Percentiles rank a stretch among this genome's conserved stretches.
Evolutionary conservation across 805 yeast genomes (phyloP).

Genomic region (Saccharomyces mikatae): DNA sequence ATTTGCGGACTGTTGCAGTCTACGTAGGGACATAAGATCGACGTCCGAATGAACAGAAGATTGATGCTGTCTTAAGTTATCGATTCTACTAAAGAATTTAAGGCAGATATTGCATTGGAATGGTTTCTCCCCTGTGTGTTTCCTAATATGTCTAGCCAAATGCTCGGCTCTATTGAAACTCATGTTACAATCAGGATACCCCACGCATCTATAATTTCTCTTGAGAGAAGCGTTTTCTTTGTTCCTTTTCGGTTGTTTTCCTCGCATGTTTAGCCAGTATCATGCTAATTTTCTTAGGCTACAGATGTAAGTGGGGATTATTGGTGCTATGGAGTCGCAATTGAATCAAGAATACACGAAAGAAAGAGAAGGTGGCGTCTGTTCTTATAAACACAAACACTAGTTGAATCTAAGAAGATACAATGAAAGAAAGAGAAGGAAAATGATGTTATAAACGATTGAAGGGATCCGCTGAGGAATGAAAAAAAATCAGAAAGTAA

Average conservation of each 20-base stretch:
- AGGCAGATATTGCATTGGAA: constrained; percentile 79
- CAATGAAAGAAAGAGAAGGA: neutral
- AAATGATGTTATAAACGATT: neutral
- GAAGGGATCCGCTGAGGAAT: neutral
- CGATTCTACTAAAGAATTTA: constrained; percentile 72
- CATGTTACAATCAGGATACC: constrained; percentile 81
- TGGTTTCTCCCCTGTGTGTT: constrained; percentile 93
- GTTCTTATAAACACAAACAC: neutral
- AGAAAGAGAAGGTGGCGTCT: neutral
- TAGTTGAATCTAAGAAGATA: neutral
- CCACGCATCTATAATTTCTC: constrained; percentile 73
- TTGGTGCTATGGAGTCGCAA: neutral
- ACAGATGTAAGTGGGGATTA: neutral
- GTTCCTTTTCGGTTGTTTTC: neutral
- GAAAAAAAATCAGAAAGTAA: neutral
- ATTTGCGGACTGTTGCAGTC: neutral
- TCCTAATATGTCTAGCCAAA: constrained; percentile 82
- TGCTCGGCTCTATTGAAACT: constrained; percentile 87
- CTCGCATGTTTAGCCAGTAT: neutral
- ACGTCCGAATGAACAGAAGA: constrained; percentile 63
- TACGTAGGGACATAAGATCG: constrained; percentile 27
- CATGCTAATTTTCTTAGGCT: neutral
- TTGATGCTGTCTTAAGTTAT: constrained; percentile 83
- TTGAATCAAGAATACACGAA: neutral
- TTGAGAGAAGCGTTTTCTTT: constrained; percentile 1